Evolutionary conservation across 371 early-diverging fungal species (phyloP).

Genomic region (Actinomortierella wolfii): DNA sequence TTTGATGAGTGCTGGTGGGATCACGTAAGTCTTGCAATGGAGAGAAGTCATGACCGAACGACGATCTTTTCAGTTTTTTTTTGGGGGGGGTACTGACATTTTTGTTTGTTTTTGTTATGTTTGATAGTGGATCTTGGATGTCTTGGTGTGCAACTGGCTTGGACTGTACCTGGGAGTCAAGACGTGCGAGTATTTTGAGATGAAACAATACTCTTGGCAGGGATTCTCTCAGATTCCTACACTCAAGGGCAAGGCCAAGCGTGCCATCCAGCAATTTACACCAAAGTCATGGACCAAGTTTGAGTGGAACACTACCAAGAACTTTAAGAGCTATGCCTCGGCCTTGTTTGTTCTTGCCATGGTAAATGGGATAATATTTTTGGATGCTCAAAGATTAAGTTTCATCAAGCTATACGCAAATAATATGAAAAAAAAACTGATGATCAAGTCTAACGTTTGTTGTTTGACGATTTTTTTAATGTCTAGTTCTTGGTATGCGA

Average conservation of each 20-base stretch:
- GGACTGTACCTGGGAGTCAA: conserved; percentile 93
- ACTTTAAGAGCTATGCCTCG: conserved; percentile 79
- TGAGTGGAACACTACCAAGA: conserved; percentile 82
- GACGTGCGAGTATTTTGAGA: conserved; percentile 87
- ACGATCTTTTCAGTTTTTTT: neutral
- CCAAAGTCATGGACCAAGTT: conserved; percentile 90
- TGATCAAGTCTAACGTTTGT: conserved; percentile 4
- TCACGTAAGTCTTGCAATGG: conserved; percentile 66
- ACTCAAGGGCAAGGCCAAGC: conserved; percentile 78
- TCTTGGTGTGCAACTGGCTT: conserved; percentile 88
- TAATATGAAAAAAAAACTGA: too few relatives aligned
- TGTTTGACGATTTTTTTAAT: conserved; percentile 11
- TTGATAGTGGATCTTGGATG: conserved; percentile 91
- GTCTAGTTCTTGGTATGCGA: conserved; percentile 71
- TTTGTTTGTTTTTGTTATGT: conserved; percentile 1
- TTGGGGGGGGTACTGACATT: neutral
- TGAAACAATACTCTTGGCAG: conserved; percentile 93
- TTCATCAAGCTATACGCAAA: too few relatives aligned
- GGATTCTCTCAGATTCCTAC: conserved; percentile 80
- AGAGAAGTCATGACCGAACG: neutral
- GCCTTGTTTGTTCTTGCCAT: conserved; percentile 64
- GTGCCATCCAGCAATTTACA: conserved; percentile 93
- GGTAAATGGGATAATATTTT: conserved; percentile 42
- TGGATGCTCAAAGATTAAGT: neutral
- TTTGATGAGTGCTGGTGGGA: conserved; percentile 99